phyloP scores from a whole-genome alignment of 352 stramenopile genomes.

The Pythium volutum region DNA sequence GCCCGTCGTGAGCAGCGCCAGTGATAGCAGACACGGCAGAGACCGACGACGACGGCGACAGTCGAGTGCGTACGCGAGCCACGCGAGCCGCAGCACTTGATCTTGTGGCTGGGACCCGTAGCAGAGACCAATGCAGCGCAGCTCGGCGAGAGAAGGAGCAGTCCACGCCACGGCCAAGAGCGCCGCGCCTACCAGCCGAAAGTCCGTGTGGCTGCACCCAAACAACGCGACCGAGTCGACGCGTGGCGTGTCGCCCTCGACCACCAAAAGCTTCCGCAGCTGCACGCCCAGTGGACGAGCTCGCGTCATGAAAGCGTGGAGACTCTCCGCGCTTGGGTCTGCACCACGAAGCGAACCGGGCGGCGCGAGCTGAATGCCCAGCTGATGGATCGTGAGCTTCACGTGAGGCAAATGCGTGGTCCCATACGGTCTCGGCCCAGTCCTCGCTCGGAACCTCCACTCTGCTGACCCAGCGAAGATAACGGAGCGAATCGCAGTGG shows the following conservation, averaged over 20 bases:
- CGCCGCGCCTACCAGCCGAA: neutral
- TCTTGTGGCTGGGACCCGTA: neutral
- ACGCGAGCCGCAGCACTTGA: neutral
- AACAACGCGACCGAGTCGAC: neutral
- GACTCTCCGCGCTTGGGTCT: too few relatives aligned
- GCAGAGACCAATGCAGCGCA: neutral
- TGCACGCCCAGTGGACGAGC: neutral
- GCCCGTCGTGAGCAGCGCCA: neutral
- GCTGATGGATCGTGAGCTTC: too few relatives aligned
- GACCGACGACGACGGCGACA: neutral
- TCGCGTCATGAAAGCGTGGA: neutral
- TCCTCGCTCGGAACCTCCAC: too few relatives aligned
- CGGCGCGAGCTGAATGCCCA: too few relatives aligned
- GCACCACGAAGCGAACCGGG: too few relatives aligned
- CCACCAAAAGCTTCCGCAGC: neutral
- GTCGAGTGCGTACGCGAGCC: slow-evolving; percentile 1
- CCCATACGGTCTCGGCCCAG: too few relatives aligned
- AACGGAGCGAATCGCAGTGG: too few relatives aligned
- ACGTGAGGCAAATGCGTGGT: too few relatives aligned
- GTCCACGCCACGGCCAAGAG: slow-evolving; percentile 1
- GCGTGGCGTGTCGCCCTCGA: neutral
- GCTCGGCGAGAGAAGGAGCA: neutral
- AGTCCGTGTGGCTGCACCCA: neutral
- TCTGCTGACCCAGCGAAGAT: too few relatives aligned
- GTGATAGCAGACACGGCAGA: neutral